These are phyloP conservation scores for Monilinia laxa DNA, from an alignment of 2,329 filamentous ascomycete genomes.

Conservation along the genomic window DNA sequence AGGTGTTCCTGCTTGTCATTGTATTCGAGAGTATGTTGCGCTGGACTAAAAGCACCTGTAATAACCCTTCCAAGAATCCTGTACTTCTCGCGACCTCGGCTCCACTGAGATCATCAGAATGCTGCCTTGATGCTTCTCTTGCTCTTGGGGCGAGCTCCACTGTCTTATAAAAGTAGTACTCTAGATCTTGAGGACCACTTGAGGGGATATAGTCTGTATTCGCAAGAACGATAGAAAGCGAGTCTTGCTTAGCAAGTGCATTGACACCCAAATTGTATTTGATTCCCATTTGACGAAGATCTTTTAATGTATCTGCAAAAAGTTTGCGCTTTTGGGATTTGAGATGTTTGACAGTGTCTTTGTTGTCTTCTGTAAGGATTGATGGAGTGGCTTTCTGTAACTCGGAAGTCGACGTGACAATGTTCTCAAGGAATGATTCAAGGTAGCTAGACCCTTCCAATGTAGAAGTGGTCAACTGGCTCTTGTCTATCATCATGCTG, in stretches of 20 bases:
- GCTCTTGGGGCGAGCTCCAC: slow-evolving; percentile 70
- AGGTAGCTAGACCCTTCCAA: slow-evolving; percentile 61
- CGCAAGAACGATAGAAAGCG: slow-evolving; percentile 68
- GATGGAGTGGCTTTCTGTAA: slow-evolving; percentile 82
- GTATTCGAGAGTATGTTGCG: slow-evolving; percentile 43
- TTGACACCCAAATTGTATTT: slow-evolving; percentile 76
- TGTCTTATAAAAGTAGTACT: slow-evolving; percentile 77
- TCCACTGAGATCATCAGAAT: slow-evolving; percentile 80
- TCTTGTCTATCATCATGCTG: slow-evolving; percentile 69
- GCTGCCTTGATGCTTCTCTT: slow-evolving; percentile 65
- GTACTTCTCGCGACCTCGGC: slow-evolving; percentile 77
- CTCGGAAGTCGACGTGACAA: slow-evolving; percentile 67
- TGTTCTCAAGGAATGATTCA: slow-evolving; percentile 65
- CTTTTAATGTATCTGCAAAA: slow-evolving; percentile 83
- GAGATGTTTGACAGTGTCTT: slow-evolving; percentile 78
- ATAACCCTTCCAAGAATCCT: slow-evolving; percentile 82
- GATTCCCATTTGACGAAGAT: slow-evolving; percentile 84
- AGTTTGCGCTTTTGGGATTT: slow-evolving; percentile 88
- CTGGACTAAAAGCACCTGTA: slow-evolving; percentile 65
- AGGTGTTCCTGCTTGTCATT: slow-evolving; percentile 23
- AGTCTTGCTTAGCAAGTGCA: slow-evolving; percentile 69
- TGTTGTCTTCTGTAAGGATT: slow-evolving; percentile 83
- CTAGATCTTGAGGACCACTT: slow-evolving; percentile 38
- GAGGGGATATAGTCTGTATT: slow-evolving; percentile 46
- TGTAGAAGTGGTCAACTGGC: slow-evolving; percentile 50